Evolutionary conservation across 768 basidiomycete species (phyloP).

Genomic region (Kwoniella mangroviensis): DNA sequence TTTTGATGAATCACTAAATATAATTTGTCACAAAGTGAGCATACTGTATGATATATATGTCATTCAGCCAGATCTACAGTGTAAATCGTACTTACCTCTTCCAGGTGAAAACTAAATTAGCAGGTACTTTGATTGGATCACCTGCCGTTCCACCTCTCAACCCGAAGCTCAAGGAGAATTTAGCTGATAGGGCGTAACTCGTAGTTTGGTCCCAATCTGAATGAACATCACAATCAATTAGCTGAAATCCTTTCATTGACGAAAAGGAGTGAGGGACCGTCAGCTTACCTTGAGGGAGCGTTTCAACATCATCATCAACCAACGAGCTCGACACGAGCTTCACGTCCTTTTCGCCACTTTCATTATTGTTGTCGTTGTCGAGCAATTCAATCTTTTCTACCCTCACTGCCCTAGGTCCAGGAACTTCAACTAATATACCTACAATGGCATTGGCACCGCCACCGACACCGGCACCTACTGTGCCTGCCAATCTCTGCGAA

Average conservation of each 20-base stretch:
- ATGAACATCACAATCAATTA: too few relatives aligned
- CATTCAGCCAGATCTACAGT: background rate
- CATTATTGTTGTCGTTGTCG: background rate
- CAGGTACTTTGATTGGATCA: constrained; percentile 7
- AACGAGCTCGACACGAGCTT: constrained; percentile 17
- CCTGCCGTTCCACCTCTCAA: constrained; percentile 10
- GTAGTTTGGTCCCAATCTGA: constrained; percentile 71
- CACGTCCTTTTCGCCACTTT: constrained; percentile 12
- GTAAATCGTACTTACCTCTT: constrained; percentile 26
- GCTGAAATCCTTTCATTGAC: too few relatives aligned
- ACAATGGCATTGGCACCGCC: constrained; percentile 26
- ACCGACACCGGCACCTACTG: constrained; percentile 14
- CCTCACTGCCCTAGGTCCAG: constrained; percentile 23
- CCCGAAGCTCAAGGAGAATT: constrained; percentile 16
- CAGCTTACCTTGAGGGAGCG: constrained; percentile 21
- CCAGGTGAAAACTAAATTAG: constrained; percentile 44
- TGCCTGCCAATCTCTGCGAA: constrained; percentile 7
- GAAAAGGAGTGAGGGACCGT: background rate
- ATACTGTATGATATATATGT: background rate
- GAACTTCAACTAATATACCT: constrained; percentile 22
- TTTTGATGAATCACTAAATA: constrained; percentile 19
- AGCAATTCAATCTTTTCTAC: constrained; percentile 28
- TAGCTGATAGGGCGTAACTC: constrained; percentile 21
- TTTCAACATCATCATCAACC: background rate
- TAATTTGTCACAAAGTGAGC: background rate